Evolutionary conservation across 73 alveolate species (phyloP).

Genomic region (Tetrahymena malaccensis): DNA sequence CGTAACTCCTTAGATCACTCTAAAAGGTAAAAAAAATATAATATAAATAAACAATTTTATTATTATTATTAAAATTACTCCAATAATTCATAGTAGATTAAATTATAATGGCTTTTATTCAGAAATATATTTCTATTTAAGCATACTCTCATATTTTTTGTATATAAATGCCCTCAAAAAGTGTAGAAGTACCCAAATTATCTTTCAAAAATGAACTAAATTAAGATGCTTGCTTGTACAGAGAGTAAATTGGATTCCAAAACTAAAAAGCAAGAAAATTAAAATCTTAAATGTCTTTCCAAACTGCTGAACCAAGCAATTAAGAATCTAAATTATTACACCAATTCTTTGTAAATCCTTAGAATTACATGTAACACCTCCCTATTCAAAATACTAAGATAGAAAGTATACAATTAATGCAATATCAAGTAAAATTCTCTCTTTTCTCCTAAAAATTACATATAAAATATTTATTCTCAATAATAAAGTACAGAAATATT

Average conservation of each 20-base stretch:
- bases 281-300: neutral
- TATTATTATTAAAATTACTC: neutral
- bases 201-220: neutral
- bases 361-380: neutral
- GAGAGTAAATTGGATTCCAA: constrained; percentile 5
- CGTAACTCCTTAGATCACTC: constrained; percentile 8
- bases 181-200: neutral
- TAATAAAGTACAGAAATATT: neutral
- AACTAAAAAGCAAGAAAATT: neutral
- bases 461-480: neutral
- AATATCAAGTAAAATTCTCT: neutral
- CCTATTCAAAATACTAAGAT: constrained; percentile 4
- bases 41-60: no score
- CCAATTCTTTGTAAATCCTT: neutral
- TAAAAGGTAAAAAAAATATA: neutral
- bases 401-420: neutral
- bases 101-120: no score
- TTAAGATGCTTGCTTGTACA: neutral
- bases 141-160: no score
- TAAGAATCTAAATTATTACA: neutral
- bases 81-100: no score
- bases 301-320: constrained; percentile 3
- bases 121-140: no score
- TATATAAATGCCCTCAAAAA: neutral
- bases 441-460: neutral